Evolutionary conservation across 345 rosid species (phyloP), one percentile per base, ranked within the genome.

Genomic region (Atalantia buxifolia): DNA sequence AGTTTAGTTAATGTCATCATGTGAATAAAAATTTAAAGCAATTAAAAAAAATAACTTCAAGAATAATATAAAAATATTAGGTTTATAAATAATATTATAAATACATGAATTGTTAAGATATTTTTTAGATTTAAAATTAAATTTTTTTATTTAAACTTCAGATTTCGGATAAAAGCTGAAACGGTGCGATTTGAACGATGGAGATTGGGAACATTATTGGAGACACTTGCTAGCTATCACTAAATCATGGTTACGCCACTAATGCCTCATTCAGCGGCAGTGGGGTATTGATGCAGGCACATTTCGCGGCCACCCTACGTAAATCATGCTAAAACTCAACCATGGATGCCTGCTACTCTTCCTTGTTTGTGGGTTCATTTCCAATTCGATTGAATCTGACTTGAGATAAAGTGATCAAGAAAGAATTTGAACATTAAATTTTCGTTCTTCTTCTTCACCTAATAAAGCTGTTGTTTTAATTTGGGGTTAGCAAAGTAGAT

Each of bases 261-360:
- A 60, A 45, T 45, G 35, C 64, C 70, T 21, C 25, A 5, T 5
- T 18, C 8, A 31, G 36, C 18, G 7, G 27, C 31, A 9, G 42
- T 48, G 65, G 79, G 53, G 72, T 24, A 76, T 55, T 56, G 73
- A 66, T 76, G 65, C 78, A 35, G 12, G 63, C 53, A 66, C 79
- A 76, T 66, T 55, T 53, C 10, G 12, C 48, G 69, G n/a, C 21
- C 33, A 48, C 42, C 68, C 40, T 28, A 45, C 70, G n/a, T 31
- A 61, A 35, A 10, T 62, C 69, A 28, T 28, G 59, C 5, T 24
- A 4, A 18, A 18, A 18, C 9, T 74, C 28, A 50, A 35, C n/a
- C 45, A 64, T 7, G 10, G 56, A 25, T 60, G 35, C 68, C 68
- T 13, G 14, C n/a, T 36, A 7, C 35, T n/a, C 56, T 35, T 42